Conservation (phyloP, 2,329 filamentous ascomycete genomes). For the Aspergillus piperis region DNA sequence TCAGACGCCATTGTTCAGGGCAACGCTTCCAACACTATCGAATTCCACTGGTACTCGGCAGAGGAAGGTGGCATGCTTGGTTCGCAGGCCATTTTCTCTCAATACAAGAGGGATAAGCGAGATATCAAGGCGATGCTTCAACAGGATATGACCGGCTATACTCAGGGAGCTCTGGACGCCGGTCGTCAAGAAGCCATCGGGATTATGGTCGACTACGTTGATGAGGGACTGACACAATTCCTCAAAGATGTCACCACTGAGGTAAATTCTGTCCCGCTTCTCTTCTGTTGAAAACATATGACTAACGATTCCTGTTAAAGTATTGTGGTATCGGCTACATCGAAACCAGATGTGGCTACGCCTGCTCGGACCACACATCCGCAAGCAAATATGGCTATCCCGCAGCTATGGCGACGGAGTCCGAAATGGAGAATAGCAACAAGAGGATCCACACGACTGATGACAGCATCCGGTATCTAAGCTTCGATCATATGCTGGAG, state of each 20-base stretch:
- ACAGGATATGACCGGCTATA: constrained; percentile 95
- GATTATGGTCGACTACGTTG: constrained; percentile 90
- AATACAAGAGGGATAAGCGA: constrained; percentile 71
- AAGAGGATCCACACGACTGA: constrained; percentile 73
- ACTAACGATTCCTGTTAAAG: constrained; percentile 36
- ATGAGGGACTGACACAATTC: constrained; percentile 78
- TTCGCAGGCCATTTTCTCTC: constrained; percentile 83
- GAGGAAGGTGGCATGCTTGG: constrained; percentile 87
- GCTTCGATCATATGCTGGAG: constrained; percentile 89
- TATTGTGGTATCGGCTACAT: constrained; percentile 90
- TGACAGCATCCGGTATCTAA: constrained; percentile 70
- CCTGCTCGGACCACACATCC: constrained; percentile 71
- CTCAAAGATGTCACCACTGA: constrained; percentile 84
- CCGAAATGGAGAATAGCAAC: constrained; percentile 61
- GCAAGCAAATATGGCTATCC: constrained; percentile 67
- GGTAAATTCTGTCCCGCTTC: constrained; percentile 39
- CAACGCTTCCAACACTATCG: constrained; percentile 78
- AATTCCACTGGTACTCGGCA: constrained; percentile 96
- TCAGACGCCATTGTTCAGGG: constrained; percentile 70
- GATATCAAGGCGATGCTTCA: constrained; percentile 96
- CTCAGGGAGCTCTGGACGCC: constrained; percentile 77
- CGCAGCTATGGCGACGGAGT: constrained; percentile 65
- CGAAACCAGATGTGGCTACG: constrained; percentile 86
- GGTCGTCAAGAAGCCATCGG: constrained; percentile 83
- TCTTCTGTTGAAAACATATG: not conserved